A percentile compares a stretch with the other conserved stretches of the same genome.
Conservation (phyloP, 331 rosid genomes). For the Acacia concinna region DNA sequence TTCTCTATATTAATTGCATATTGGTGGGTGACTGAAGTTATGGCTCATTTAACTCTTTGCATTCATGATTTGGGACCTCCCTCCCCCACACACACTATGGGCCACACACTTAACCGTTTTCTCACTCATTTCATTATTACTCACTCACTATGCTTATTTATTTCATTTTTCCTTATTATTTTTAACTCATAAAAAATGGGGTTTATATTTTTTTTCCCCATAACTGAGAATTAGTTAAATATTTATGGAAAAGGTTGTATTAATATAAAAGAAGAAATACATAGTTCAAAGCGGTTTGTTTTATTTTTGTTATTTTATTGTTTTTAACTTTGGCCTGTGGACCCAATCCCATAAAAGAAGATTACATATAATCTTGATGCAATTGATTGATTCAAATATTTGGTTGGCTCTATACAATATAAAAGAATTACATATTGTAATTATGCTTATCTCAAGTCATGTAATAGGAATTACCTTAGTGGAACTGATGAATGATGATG, state of each 20-base stretch:
- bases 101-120: constrained; percentile 26
- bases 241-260: background rate
- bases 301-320: background rate
- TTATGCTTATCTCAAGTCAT: too few relatives aligned
- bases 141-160: background rate
- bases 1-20: constrained; percentile 36
- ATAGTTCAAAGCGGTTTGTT: background rate
- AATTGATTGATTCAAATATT: too few relatives aligned
- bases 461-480: too few relatives aligned
- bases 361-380: too few relatives aligned
- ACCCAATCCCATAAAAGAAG: too few relatives aligned
- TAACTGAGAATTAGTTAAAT: background rate
- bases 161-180: background rate
- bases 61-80: constrained; percentile 50
- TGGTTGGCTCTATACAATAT: too few relatives aligned
- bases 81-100: constrained; percentile 29
- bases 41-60: constrained; percentile 43
- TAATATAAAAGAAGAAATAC: background rate
- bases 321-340: too few relatives aligned
- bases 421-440: too few relatives aligned
- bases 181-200: background rate
- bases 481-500: too few relatives aligned
- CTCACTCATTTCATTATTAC: constrained; percentile 13
- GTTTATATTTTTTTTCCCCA: too few relatives aligned
- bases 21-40: constrained; percentile 37